Base-by-base conservation (phyloP, 2,329 filamentous ascomycete genomes). In the Myriosclerotinia duriaeana region DNA sequence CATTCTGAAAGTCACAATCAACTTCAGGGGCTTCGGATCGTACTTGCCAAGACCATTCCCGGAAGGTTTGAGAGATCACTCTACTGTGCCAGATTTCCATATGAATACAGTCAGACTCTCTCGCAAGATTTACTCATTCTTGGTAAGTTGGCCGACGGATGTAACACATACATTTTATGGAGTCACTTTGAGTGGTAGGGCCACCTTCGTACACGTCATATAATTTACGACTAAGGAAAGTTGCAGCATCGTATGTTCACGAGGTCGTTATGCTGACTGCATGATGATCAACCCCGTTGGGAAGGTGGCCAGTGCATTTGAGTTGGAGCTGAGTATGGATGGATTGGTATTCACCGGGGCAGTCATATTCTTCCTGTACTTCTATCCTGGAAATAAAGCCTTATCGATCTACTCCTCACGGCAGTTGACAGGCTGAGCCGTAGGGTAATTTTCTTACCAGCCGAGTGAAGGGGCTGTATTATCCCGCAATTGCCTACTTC, bases 401-500 rank as follows among this genome's bases (percentile, higher is more conserved):
- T 69, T 53, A 69, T 68, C 66, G 68, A 70, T 69, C 65, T 65
- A 67, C 48, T 50, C 60, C 17, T 64, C 53, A 63, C 67, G 69
- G 66, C 60, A 71, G 66, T 69, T 59, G 63, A 65, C 56, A 69
- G 67, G 68, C 69, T 71, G 69, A 68, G 53, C 44, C n/a, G n/a
- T 17, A 52, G 34, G 42, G 66, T 63, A 36, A 44, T 22, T 44
- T 48, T 42, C 60, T 52, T 44, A 46, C 38, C 64, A 59, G 59
- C 30, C 52, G 40, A 58, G 38, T 36, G 61, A 42, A 65, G 38
- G 34, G 55, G 22, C 9, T 20, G 38, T 53, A 40, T 22, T 20
- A 61, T 66, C 61, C 53, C 46, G 66, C 65, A 40, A 22, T 38
- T 69, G 6, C 44, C 59, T 50, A 53, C 50, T 56, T 61, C 56